A percentile compares a stretch with the other conserved stretches of the same genome.
These are phyloP conservation scores for Backusella psychrophila DNA, from an alignment of 192 early-diverging fungal genomes.

Conservation along the genomic window DNA sequence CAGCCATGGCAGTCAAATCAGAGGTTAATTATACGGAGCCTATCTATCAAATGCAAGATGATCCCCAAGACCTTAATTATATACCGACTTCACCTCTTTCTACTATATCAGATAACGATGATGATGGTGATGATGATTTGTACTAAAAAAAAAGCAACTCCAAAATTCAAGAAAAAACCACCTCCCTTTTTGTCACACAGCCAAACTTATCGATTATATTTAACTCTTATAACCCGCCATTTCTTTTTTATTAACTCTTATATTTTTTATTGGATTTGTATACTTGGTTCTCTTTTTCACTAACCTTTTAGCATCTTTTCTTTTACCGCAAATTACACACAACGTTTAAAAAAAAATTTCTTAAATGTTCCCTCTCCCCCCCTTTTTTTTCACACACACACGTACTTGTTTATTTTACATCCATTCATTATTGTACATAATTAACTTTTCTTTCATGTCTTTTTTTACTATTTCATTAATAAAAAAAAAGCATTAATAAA, in stretches of 20 bases:
- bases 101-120: not conserved
- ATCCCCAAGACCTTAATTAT: constrained; percentile 12
- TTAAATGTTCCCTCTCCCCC: not conserved
- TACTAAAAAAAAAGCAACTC: not conserved
- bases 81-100: constrained; percentile 11
- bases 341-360: not conserved
- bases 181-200: not conserved
- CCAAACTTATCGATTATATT: not conserved
- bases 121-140: not conserved
- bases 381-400: not conserved
- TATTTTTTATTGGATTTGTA: not conserved
- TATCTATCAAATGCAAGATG: constrained; percentile 15
- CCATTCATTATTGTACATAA: not conserved
- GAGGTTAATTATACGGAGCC: not conserved
- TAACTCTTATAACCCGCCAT: not conserved
- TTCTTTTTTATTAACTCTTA: not conserved
- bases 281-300: not conserved
- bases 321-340: not conserved
- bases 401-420: constrained; percentile 5
- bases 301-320: not conserved
- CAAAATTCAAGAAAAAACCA: not conserved
- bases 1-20: not conserved
- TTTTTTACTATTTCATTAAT: not conserved
- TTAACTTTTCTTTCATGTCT: not conserved
- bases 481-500: not conserved